Evolutionary conservation across 768 basidiomycete genomes (phyloP).

Genomic region (Lepiota brunneoincarnata): DNA sequence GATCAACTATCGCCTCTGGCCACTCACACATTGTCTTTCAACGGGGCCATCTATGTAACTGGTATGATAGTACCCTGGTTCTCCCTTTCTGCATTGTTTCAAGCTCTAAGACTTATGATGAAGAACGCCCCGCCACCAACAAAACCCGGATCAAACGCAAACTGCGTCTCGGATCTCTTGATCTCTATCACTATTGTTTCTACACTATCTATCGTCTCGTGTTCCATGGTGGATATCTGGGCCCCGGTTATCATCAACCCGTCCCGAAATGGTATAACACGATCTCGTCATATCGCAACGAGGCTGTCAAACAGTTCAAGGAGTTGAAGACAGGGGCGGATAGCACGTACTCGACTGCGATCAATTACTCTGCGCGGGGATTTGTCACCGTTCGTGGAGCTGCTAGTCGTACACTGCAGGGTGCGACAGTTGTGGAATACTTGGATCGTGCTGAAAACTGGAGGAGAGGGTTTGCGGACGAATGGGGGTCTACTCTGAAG

Average conservation of each 20-base stretch:
- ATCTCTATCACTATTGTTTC: constrained; percentile 1
- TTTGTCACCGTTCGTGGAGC: not conserved
- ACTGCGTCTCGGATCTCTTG: constrained; percentile 1
- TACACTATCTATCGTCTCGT: constrained; percentile 5
- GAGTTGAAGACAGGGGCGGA: not conserved
- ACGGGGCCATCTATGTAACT: constrained; percentile 3
- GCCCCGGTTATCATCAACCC: not conserved
- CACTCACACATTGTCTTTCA: not conserved
- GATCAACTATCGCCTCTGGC: constrained; percentile 7
- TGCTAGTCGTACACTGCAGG: not conserved
- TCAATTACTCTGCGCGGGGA: not conserved
- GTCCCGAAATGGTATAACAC: constrained; percentile 10
- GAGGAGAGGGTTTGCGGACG: not conserved
- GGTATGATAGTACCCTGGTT: not conserved
- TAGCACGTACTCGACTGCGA: not conserved
- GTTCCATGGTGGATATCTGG: constrained; percentile 3
- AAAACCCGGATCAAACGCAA: not conserved
- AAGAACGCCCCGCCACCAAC: not conserved
- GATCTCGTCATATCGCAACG: not conserved
- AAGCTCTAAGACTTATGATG: not conserved
- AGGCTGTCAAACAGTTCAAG: not conserved
- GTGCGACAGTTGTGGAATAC: not conserved
- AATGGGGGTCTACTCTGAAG: not conserved
- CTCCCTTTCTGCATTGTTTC: too few relatives aligned
- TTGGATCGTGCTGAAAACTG: not conserved